Evolutionary conservation across 2,329 filamentous ascomycete species (phyloP), one percentile per base, ranked within the genome.

Genomic region (Trichothecium roseum): DNA sequence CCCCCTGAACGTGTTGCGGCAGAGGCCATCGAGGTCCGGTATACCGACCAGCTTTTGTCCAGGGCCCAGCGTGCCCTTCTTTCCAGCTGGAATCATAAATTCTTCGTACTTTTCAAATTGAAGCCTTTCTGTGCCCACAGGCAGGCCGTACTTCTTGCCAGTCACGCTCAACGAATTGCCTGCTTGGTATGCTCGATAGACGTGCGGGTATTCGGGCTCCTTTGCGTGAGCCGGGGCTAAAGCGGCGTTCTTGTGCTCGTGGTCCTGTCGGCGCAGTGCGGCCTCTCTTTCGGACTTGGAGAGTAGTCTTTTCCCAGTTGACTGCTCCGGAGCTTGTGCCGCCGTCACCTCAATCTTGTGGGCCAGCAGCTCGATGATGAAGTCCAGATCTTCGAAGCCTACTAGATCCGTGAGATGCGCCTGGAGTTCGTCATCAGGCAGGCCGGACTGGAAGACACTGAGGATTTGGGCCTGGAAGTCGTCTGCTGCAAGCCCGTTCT

Each of bases 361-460:
- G 3, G 78, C 72, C 35, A 96, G 81, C n/a, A 96, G 64, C 42
- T 95, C 85, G 42, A 88, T 88, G 36, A 96, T 81, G 48, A 98
- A 79, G 45, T 98, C 89, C 14, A 98, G 67, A 51, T 96, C 86
- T 47, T 91, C 87, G 49, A 89, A 96, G 0, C 93, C 91, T 40
- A 98, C 69, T 30, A 95, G 74, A 48, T 98, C 91, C 0, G 84
- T 86, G 26, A 98, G 69, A 28, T 81, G 78, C 52, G 87, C 88
- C 55, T 96, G 89, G n/a, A 96, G 64, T 56, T 94, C 86, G 39
- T 94, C 84, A 39, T 94, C 83, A 22, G 74, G 69, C 30, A 56
- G 62, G n/a, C 63, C 61, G 4, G 85, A 84, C 7, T 70, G 71
- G 26, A 98, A 58, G 3, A 89, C 68, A 5, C 84, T 81, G 28